Evolutionary conservation across 1,284 basidiomycete species (phyloP), one percentile per base, ranked within the genome.

Genomic region (Fistulina hepatica): DNA sequence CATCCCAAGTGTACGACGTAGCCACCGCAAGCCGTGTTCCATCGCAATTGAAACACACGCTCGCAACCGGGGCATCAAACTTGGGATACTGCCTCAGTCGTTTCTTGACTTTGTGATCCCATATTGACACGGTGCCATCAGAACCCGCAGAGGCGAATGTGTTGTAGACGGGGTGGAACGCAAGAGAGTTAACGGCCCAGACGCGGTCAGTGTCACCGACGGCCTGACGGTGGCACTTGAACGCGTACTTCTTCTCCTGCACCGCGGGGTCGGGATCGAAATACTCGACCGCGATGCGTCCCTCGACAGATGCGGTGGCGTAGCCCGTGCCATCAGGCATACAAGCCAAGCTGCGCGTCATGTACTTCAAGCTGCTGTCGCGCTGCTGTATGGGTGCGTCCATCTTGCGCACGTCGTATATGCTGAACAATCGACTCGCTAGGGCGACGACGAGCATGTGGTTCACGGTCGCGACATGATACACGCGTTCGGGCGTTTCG

Each of bases 71-170:
- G 0, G 74, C 67, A 7, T 69, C 62, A 60, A 81, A 92, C 52
- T 86, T 84, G 1, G 82, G 78, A 49, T 86, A 91, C 50, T 93
- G 88, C 25, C 89, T 76, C 45, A 97, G 68, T 9, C 95, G 77
- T 58, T 98, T 98, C 66, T 97, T 97, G 33, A 93, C 85, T 45
- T 82, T 81, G 57, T 95, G 89, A 56, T 98, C 95, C 94, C 94
- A 99, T 43, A 97, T 78, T 0, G 88, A 90, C 26, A 94, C 81
- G 4, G 84, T 81, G 2, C 79, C 81, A 58, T 97, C 93, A 0
- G 91, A 94, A 21, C 93, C 94, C 2, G 83, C 85, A 1, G 90
- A 92, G 0, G 88, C 91, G 53, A 98, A 97, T 0, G 94, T 97
- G 55, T 92, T 94, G 61, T 85, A 91, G 72, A 73, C 64, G 0